Evolutionary conservation across 2,329 filamentous ascomycete species (phyloP).

Genomic region (Clonostachys chloroleuca): DNA sequence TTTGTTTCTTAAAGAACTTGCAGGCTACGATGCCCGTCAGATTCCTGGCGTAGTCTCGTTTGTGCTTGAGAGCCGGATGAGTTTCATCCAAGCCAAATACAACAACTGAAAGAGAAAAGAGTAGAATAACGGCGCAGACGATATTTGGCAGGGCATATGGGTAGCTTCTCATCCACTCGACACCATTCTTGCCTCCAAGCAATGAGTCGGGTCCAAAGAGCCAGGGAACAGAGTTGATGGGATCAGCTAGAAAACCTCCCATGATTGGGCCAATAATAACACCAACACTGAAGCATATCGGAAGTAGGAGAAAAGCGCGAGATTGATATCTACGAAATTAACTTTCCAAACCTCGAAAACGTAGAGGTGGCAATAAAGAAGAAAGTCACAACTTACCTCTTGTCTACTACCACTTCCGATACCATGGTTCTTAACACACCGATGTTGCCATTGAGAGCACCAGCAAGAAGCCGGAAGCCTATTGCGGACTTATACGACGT

Average conservation of each 20-base stretch:
- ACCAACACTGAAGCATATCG: constrained; percentile 42
- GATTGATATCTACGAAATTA: constrained; percentile 32
- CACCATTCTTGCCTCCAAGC: constrained; percentile 8
- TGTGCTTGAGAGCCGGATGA: constrained; percentile 4
- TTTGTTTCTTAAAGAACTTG: background rate
- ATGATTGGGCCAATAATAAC: constrained; percentile 33
- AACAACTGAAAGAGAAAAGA: constrained; percentile 8
- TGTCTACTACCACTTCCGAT: constrained; percentile 8
- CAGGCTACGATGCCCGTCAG: background rate
- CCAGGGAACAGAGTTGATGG: constrained; percentile 6
- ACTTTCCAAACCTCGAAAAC: constrained; percentile 25
- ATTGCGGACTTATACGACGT: constrained; percentile 59
- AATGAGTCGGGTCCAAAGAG: constrained; percentile 11
- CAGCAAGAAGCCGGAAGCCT: constrained; percentile 62
- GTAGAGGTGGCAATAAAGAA: background rate
- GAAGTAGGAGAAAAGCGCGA: constrained; percentile 38
- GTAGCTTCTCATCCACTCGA: constrained; percentile 10
- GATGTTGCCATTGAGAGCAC: constrained; percentile 45
- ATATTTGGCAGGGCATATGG: constrained; percentile 14
- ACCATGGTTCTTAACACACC: constrained; percentile 34
- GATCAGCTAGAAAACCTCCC: constrained; percentile 14
- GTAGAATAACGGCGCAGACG: constrained; percentile 6
- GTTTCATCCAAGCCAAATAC: constrained; percentile 13
- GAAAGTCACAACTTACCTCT: background rate
- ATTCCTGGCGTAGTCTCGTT: constrained; percentile 6